Evolutionary conservation across 2,329 filamentous ascomycete species (phyloP).

Genomic region (Incumbomyces delicatus): DNA sequence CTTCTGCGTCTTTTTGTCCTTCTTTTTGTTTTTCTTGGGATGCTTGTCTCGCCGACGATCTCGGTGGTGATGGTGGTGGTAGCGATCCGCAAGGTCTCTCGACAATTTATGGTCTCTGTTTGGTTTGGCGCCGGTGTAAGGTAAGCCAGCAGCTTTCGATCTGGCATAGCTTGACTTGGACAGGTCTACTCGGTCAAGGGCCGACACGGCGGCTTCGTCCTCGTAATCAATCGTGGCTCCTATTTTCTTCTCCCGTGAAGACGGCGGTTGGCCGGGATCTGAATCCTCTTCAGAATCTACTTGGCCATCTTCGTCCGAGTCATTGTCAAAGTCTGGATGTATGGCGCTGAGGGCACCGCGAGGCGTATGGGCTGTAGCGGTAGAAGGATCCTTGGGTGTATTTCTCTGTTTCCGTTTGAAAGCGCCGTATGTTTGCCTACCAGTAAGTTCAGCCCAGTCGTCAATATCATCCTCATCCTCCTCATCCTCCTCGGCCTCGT

Average conservation of each 20-base stretch:
- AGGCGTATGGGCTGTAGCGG: neutral
- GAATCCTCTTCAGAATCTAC: neutral
- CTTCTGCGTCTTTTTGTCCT: neutral
- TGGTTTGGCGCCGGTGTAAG: neutral
- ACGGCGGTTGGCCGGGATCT: neutral
- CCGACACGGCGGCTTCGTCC: conserved; percentile 4
- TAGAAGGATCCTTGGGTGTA: neutral
- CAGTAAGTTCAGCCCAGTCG: conserved; percentile 6
- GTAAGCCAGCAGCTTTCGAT: conserved; percentile 1
- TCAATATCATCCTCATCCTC: conserved; percentile 9
- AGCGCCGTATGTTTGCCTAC: conserved; percentile 18
- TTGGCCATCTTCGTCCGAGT: conserved; percentile 1
- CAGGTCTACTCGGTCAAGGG: conserved; percentile 3
- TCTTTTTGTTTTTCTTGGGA: conserved; percentile 2
- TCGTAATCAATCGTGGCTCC: neutral
- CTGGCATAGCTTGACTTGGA: conserved; percentile 4
- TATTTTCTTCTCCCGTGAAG: neutral
- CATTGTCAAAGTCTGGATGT: neutral
- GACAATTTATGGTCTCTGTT: neutral
- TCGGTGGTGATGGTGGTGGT: neutral
- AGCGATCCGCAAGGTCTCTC: no score
- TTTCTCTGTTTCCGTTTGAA: conserved; percentile 10
- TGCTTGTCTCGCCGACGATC: neutral
- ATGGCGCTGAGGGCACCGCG: neutral
- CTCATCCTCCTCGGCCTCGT: conserved; percentile 6